Percentiles rank a stretch among this genome's conserved stretches.
Conservation (phyloP, 306 rosid genomes). For the Spatholobus suberectus region DNA sequence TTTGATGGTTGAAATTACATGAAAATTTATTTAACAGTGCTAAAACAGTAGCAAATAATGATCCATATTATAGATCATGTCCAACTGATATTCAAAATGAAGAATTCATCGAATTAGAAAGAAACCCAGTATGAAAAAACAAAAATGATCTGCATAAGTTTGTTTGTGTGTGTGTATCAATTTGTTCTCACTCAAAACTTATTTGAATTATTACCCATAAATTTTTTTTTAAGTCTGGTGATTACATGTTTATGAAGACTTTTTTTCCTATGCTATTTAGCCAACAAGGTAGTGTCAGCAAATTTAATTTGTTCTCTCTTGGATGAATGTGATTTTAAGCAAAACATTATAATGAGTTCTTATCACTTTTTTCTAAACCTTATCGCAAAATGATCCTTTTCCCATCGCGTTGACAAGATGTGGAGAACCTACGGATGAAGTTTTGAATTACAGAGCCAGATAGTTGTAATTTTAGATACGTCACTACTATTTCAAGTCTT, state of each 20-base stretch:
- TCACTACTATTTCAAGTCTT: neutral
- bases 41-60: neutral
- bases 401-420: neutral
- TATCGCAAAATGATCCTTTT: neutral
- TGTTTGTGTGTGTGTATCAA: neutral
- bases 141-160: neutral
- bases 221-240: neutral
- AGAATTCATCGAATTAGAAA: neutral
- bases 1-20: constrained; percentile 19
- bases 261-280: constrained; percentile 11
- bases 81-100: neutral
- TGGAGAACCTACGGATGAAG: neutral
- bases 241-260: neutral
- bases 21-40: neutral
- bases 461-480: constrained; percentile 11
- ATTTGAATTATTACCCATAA: neutral
- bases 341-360: neutral
- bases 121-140: neutral
- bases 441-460: constrained; percentile 9
- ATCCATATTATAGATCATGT: constrained; percentile 2
- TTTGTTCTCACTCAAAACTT: constrained; percentile 5
- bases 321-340: neutral
- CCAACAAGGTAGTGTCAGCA: neutral
- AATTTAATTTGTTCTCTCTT: constrained; percentile 2
- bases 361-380: neutral